These are phyloP conservation scores for Sanguinoderma infundibulare DNA, from an alignment of 1,284 basidiomycete species.

Conservation along the genomic window DNA sequence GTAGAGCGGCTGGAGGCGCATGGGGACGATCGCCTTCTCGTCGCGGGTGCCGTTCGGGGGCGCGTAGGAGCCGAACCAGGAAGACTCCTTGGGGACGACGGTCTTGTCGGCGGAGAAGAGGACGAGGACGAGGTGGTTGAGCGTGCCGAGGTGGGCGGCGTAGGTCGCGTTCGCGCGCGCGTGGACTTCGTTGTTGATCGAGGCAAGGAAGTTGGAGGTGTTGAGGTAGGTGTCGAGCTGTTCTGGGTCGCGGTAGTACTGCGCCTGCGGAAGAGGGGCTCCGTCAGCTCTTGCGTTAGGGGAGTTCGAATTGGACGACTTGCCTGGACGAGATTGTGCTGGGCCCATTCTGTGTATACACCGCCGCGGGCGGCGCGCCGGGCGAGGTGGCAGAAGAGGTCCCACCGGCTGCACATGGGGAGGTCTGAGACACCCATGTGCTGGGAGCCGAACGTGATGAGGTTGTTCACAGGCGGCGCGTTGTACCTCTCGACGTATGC, in stretches of 20 bases:
- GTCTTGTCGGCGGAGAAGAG: constrained; percentile 76
- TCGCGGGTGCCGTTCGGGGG: constrained; percentile 40
- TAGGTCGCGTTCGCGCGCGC: constrained; percentile 63
- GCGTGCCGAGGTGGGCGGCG: constrained; percentile 56
- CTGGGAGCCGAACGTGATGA: constrained; percentile 89
- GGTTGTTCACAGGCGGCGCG: constrained; percentile 76
- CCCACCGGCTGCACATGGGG: constrained; percentile 71
- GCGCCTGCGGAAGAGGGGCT: constrained; percentile 59
- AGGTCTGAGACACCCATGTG: constrained; percentile 88
- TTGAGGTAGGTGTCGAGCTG: constrained; percentile 74
- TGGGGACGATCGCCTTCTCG: constrained; percentile 63
- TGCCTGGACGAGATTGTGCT: constrained; percentile 81
- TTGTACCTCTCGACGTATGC: constrained; percentile 90
- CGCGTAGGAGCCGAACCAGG: constrained; percentile 82
- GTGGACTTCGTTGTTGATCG: constrained; percentile 76
- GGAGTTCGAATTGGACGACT: constrained; percentile 15
- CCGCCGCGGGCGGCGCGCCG: constrained; percentile 71
- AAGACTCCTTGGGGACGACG: constrained; percentile 80
- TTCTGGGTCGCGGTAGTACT: constrained; percentile 92
- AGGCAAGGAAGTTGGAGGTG: constrained; percentile 72
- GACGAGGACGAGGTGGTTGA: constrained; percentile 68
- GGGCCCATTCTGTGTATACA: constrained; percentile 85
- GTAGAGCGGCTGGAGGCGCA: constrained; percentile 82
- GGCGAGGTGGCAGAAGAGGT: constrained; percentile 80
- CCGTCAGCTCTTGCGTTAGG: background rate